Evolutionary conservation across 495 filamentous ascomycete genomes (phyloP).

Genomic region (Annulohypoxylon maeteangense): DNA sequence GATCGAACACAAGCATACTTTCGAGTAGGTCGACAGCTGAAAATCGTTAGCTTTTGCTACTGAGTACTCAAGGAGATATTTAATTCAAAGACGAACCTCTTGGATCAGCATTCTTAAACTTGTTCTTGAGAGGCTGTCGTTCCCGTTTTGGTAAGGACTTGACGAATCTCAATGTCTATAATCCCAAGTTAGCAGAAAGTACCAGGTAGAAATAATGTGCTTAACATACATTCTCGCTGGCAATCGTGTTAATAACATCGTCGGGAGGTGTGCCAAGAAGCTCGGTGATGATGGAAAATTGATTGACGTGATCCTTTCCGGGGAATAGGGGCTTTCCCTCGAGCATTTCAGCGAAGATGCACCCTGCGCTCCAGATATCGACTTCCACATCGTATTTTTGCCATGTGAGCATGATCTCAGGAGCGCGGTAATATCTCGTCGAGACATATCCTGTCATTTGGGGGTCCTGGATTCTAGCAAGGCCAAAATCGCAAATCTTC

Average conservation of each 20-base stretch:
- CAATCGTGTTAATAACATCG: slow-evolving; percentile 98
- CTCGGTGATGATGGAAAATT: slow-evolving; percentile 99
- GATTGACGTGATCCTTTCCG: slow-evolving; percentile 98
- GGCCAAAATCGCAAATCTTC: slow-evolving; percentile 98
- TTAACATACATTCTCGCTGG: slow-evolving; percentile 91
- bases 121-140: slow-evolving; percentile 86
- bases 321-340: slow-evolving; percentile 98
- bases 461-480: slow-evolving; percentile 98
- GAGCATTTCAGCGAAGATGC: slow-evolving; percentile 99
- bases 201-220: background rate
- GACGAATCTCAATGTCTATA: slow-evolving; percentile 94
- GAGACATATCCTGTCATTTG: slow-evolving; percentile 99
- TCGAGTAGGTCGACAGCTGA: slow-evolving; percentile 93
- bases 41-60: slow-evolving; percentile 13
- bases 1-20: slow-evolving; percentile 97
- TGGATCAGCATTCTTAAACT: slow-evolving; percentile 97
- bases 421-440: slow-evolving; percentile 96
- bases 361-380: slow-evolving; percentile 98
- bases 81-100: slow-evolving; percentile 67
- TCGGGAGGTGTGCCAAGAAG: slow-evolving; percentile 97
- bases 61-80: background rate
- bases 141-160: slow-evolving; percentile 97
- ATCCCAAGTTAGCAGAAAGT: slow-evolving; percentile 19
- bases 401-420: slow-evolving; percentile 99
- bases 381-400: slow-evolving; percentile 99